Evolutionary conservation across 352 stramenopile genomes (phyloP).

Genomic region (Pythium oligandrum): DNA sequence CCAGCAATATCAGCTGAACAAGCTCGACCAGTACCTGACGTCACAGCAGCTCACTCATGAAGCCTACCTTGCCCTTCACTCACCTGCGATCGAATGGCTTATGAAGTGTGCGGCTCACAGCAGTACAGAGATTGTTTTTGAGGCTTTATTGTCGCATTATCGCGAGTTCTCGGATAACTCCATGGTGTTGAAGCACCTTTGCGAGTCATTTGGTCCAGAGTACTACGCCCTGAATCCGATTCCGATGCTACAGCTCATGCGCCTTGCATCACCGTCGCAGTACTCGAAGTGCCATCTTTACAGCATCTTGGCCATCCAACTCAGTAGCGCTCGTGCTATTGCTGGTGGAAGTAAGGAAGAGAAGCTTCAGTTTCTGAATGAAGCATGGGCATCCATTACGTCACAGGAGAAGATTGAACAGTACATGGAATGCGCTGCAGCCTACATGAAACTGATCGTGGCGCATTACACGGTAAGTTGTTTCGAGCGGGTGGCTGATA

Average conservation of each 20-base stretch:
- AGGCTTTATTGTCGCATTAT: constrained; percentile 74
- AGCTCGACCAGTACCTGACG: constrained; percentile 46
- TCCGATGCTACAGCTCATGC: constrained; percentile 70
- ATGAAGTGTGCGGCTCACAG: constrained; percentile 59
- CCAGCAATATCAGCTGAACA: constrained; percentile 53
- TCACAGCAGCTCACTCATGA: constrained; percentile 46
- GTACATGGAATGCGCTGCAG: constrained; percentile 82
- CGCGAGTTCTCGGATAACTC: constrained; percentile 77
- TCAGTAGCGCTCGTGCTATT: constrained; percentile 33
- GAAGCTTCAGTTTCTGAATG: constrained; percentile 81
- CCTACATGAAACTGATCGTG: constrained; percentile 84
- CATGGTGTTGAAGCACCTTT: constrained; percentile 89
- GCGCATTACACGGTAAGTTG: constrained; percentile 63
- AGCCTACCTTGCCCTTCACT: constrained; percentile 77
- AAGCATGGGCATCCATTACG: constrained; percentile 80
- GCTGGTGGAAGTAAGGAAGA: constrained; percentile 27
- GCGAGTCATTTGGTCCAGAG: constrained; percentile 58
- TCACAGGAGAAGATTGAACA: constrained; percentile 57
- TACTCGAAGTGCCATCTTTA: constrained; percentile 67
- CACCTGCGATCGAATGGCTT: constrained; percentile 85
- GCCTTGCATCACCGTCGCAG: constrained; percentile 40
- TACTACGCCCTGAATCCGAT: constrained; percentile 54
- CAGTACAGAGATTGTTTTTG: constrained; percentile 41
- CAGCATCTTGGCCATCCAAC: constrained; percentile 58
- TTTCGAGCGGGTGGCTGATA: no score